phyloP scores from a whole-genome alignment of 306 rosid genomes.

The Lathyrus aphaca region DNA sequence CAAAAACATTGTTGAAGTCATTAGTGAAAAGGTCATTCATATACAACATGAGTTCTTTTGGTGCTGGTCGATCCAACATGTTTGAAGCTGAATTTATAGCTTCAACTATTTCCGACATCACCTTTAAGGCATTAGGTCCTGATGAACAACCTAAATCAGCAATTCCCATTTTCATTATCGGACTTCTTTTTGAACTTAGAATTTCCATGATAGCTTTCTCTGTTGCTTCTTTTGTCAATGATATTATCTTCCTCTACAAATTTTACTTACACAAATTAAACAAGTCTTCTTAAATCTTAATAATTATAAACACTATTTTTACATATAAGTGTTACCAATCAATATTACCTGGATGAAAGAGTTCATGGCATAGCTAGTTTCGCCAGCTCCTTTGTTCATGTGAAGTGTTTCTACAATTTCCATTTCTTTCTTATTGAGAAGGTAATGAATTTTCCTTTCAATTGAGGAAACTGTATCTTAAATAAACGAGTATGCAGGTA shows the following conservation, averaged over 20 bases:
- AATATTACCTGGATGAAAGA: conserved; percentile 49
- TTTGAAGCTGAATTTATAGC: conserved; percentile 36
- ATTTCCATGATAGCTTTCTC: conserved; percentile 49
- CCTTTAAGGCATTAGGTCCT: conserved; percentile 68
- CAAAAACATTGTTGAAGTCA: conserved; percentile 75
- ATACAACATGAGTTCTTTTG: conserved; percentile 51
- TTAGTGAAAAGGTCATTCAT: conserved; percentile 72
- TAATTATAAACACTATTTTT: no score
- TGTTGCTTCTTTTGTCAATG: conserved; percentile 42
- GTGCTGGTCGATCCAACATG: conserved; percentile 24
- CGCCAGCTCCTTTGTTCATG: conserved; percentile 78
- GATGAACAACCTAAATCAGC: conserved; percentile 90
- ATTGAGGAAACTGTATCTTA: not conserved
- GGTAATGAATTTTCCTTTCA: not conserved
- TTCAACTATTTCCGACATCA: conserved; percentile 53
- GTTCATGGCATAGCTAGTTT: conserved; percentile 75
- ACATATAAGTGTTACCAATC: not conserved
- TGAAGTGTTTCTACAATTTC: conserved; percentile 52
- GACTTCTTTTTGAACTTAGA: conserved; percentile 29
- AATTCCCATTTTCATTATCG: conserved; percentile 55
- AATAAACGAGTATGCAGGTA: not conserved
- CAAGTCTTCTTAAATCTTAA: no score
- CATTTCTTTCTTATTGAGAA: conserved; percentile 48
- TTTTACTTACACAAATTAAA: not conserved
- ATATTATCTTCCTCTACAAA: conserved; percentile 52